Percentiles rank a stretch among this genome's conserved stretches.
phyloP scores from a whole-genome alignment of 2,329 filamentous ascomycete species.

The Fusarium sp. region DNA sequence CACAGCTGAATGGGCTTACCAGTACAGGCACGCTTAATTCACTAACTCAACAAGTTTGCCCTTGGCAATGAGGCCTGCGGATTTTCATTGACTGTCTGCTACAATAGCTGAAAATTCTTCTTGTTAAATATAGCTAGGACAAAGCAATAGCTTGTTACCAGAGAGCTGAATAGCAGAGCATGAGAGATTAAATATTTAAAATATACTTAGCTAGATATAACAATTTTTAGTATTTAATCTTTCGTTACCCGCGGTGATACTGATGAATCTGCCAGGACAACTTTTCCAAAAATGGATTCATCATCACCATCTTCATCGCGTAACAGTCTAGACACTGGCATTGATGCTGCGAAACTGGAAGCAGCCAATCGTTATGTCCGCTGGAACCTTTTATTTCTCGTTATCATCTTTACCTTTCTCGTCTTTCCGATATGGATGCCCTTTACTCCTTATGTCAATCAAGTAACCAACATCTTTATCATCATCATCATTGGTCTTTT shows the following conservation, averaged over 20 bases:
- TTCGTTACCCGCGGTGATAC: not conserved
- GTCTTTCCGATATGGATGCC: conserved; percentile 29
- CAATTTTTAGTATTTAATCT: not conserved
- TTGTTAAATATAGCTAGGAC: not conserved
- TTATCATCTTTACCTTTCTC: conserved; percentile 19
- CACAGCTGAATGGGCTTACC: not conserved
- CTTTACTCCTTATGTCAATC: conserved; percentile 16
- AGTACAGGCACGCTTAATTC: not conserved
- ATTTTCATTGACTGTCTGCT: not conserved
- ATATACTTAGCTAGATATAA: not conserved
- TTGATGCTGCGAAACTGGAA: conserved; percentile 19
- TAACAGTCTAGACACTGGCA: conserved; percentile 12
- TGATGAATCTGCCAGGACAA: not conserved
- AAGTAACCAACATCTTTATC: conserved; percentile 22
- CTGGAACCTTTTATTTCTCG: conserved; percentile 24
- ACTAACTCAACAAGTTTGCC: not conserved
- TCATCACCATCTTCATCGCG: conserved; percentile 1
- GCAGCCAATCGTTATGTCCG: conserved; percentile 28
- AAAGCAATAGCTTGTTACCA: not conserved
- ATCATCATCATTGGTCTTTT: conserved; percentile 17
- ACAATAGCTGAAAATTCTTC: not conserved
- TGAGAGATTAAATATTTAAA: not conserved
- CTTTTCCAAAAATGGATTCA: not conserved
- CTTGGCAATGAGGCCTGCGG: not conserved
- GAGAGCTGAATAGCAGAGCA: not conserved